Percentiles rank a stretch among this genome's conserved stretches.
These are phyloP conservation scores for Perkinsus olseni DNA, from an alignment of 169 alveolate species.

Conservation along the genomic window DNA sequence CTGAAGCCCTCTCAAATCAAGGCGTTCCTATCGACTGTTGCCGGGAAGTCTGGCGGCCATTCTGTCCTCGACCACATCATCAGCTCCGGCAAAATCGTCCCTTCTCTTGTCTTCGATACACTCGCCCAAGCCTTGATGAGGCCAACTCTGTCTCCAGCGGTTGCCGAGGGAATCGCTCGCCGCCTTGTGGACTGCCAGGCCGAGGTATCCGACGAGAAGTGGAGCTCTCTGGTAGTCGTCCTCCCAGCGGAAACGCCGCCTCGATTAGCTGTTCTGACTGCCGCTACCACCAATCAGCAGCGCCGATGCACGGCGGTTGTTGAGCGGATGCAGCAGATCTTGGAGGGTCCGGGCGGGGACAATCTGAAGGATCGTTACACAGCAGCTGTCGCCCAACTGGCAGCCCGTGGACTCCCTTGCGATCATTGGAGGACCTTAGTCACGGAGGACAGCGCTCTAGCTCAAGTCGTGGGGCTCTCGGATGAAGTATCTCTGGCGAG, in stretches of 20 bases:
- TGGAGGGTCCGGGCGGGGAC: neutral
- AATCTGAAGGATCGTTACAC: neutral
- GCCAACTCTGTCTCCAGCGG: neutral
- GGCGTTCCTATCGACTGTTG: neutral
- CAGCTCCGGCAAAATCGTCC: neutral
- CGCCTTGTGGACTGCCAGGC: neutral
- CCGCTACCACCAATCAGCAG: neutral
- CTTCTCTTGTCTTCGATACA: neutral
- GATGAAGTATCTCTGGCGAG: neutral
- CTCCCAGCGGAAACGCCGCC: neutral
- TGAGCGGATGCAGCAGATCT: neutral
- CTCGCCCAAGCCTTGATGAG: neutral
- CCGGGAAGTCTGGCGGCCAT: neutral
- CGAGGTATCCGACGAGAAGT: neutral
- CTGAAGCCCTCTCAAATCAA: neutral
- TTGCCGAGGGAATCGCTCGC: neutral
- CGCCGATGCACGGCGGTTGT: neutral
- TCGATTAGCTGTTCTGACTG: neutral
- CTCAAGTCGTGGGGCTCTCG: neutral
- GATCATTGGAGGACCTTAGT: neutral
- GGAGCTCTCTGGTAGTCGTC: neutral
- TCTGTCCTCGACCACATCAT: neutral
- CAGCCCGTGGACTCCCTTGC: neutral
- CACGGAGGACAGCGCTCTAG: neutral
- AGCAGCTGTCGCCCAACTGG: neutral